Conservation (phyloP, 2,329 filamentous ascomycete genomes). For the Aspergillus pseudoglaucus region DNA sequence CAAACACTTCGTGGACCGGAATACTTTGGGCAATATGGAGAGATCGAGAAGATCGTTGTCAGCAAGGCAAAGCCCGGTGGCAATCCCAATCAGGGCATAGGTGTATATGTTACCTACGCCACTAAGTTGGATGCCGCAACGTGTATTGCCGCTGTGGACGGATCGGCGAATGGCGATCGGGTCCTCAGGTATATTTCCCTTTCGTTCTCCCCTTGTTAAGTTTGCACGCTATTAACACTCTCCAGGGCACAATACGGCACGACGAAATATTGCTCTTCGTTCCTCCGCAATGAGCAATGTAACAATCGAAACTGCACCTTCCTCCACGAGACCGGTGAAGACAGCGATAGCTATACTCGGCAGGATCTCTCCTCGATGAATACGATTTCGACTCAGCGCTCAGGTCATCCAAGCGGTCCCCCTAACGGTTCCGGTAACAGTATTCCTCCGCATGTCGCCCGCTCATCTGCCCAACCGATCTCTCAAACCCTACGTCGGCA, state of each 20-base stretch:
- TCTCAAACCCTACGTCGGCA: slow-evolving; percentile 63
- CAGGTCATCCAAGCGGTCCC: slow-evolving; percentile 48
- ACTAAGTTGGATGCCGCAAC: slow-evolving; percentile 80
- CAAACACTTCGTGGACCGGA: slow-evolving; percentile 83
- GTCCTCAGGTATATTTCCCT: slow-evolving; percentile 64
- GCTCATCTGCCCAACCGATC: slow-evolving; percentile 46
- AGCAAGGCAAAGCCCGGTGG: slow-evolving; percentile 81
- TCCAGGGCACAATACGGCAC: slow-evolving; percentile 69
- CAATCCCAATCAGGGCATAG: slow-evolving; percentile 71
- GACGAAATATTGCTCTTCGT: slow-evolving; percentile 97
- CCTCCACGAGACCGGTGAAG: slow-evolving; percentile 94
- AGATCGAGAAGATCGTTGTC: slow-evolving; percentile 97
- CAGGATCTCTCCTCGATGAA: slow-evolving; percentile 95
- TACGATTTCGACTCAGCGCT: slow-evolving; percentile 71
- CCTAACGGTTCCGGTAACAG: slow-evolving; percentile 16
- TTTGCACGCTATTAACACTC: slow-evolving; percentile 3
- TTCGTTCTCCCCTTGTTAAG: not conserved
- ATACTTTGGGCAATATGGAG: slow-evolving; percentile 97
- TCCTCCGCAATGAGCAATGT: slow-evolving; percentile 87
- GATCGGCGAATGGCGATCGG: slow-evolving; percentile 83
- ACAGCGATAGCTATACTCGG: slow-evolving; percentile 91
- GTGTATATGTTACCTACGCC: slow-evolving; percentile 97
- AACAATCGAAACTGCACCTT: slow-evolving; percentile 98
- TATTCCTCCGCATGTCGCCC: slow-evolving; percentile 36
- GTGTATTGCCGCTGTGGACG: slow-evolving; percentile 89